These are phyloP conservation scores for Chalciporus chontae DNA, from an alignment of 768 basidiomycete species.

Conservation along the genomic window DNA sequence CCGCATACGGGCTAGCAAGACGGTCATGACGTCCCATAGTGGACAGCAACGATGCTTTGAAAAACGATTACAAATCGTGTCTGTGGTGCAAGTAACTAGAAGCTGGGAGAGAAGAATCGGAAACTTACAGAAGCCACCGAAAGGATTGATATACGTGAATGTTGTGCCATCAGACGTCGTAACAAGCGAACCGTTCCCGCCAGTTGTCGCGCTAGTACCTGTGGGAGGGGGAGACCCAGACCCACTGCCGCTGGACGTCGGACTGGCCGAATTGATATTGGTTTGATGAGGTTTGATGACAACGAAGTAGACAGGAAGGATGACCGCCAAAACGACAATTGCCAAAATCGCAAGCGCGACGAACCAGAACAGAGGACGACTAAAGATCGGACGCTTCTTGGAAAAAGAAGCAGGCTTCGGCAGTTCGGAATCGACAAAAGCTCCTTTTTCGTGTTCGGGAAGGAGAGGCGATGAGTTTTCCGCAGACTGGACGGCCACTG, in stretches of 20 bases:
- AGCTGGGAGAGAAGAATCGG: conserved; percentile 1
- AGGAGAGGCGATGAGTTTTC: conserved; percentile 26
- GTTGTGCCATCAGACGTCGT: conserved; percentile 63
- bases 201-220: conserved; percentile 31
- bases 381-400: conserved; percentile 18
- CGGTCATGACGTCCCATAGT: neutral
- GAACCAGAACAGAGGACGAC: conserved; percentile 27
- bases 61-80: neutral
- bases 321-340: conserved; percentile 35
- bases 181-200: conserved; percentile 68
- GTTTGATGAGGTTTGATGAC: conserved; percentile 24
- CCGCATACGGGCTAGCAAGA: neutral
- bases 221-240: neutral
- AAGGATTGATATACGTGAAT: conserved; percentile 74
- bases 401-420: neutral
- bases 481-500: conserved; percentile 15
- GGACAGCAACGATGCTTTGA: neutral
- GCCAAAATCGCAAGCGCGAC: conserved; percentile 26
- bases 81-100: neutral
- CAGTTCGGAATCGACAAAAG: neutral
- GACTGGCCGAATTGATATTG: conserved; percentile 1
- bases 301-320: conserved; percentile 39
- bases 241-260: neutral
- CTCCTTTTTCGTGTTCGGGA: conserved; percentile 16
- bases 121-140: conserved; percentile 68